Evolutionary conservation across 345 rosid species (phyloP), one percentile per base, ranked within the genome.

Genomic region (Microthlaspi erraticum): DNA sequence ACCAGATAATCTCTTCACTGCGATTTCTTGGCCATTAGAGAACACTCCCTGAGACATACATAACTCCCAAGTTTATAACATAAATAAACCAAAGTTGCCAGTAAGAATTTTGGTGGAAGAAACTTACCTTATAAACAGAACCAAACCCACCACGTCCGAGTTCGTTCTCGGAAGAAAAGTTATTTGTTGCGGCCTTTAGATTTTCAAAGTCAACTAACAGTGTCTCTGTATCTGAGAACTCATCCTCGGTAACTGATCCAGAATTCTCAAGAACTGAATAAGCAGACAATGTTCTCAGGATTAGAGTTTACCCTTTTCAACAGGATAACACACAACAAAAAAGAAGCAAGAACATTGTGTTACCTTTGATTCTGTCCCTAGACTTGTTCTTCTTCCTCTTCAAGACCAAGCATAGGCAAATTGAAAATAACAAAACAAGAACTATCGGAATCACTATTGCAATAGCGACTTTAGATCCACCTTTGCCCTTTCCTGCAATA

Each of bases 101-200:
- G 11, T 13, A 32, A 34, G 38, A n/a, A 55, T 60, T 60, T 9
- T 20, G 5, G 17, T 26, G 8, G 12, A 50, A 51, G 34, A 44
- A 43, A 45, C 57, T 8, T 31, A 63, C 87, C 83, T 81, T 81
- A 63, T 83, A 84, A 73, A 87, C 91, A 12, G 59, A 72, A 43
- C 91, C 91, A 74, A 84, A 84, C 33, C 91, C 91, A 39, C 91
- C 88, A 62, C 82, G 74, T 19, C 88, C 88, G 8, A 86, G 76
- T 74, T 82, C 84, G 8, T 75, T 79, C 9, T 73, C 79, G 1
- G 44, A 14, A 6, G 87, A 81, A 59, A 86, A 84, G 39, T 80
- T 54, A 17, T 83, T 23, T 18, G 88, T 84, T 32, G 91, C 86
- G 7, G 42, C 68, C 73, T 59, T 75, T 32, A 87, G 52, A 20